These are phyloP conservation scores for Epichloe elymi DNA, from an alignment of 2,329 filamentous ascomycete species.

Conservation along the genomic window DNA sequence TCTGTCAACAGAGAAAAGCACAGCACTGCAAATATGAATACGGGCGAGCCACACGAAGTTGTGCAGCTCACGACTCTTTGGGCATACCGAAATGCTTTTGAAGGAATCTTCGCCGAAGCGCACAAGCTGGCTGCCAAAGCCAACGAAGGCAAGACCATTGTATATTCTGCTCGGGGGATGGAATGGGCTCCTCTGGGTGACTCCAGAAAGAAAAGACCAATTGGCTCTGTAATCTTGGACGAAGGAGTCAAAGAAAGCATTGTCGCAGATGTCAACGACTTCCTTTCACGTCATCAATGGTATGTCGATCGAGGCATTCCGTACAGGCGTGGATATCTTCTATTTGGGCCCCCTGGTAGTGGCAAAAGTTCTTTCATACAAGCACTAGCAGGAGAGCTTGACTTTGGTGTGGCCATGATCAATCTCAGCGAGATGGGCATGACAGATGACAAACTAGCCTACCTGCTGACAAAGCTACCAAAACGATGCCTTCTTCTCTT, in stretches of 20 bases:
- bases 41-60: conserved; percentile 86
- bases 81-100: conserved; percentile 76
- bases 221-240: conserved; percentile 79
- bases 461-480: conserved; percentile 74
- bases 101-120: conserved; percentile 78
- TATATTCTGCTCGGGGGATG: conserved; percentile 71
- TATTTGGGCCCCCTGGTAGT: conserved; percentile 85
- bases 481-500: conserved; percentile 69
- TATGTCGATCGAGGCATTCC: conserved; percentile 92
- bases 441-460: conserved; percentile 79
- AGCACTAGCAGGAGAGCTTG: conserved; percentile 79
- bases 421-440: conserved; percentile 83
- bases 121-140: conserved; percentile 66
- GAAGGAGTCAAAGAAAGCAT: conserved; percentile 71
- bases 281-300: conserved; percentile 68
- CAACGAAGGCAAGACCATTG: conserved; percentile 83
- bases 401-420: conserved; percentile 85
- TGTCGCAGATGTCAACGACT: conserved; percentile 69
- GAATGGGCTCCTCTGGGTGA: conserved; percentile 79
- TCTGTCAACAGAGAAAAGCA: conserved; percentile 79
- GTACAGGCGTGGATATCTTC: conserved; percentile 76
- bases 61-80: conserved; percentile 87
- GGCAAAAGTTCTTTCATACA: conserved; percentile 96
- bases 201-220: conserved; percentile 71
- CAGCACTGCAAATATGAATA: conserved; percentile 64